Evolutionary conservation across 768 basidiomycete genomes (phyloP), one percentile per base, ranked within the genome.

Genomic region (Aureoboletus auriporus): DNA sequence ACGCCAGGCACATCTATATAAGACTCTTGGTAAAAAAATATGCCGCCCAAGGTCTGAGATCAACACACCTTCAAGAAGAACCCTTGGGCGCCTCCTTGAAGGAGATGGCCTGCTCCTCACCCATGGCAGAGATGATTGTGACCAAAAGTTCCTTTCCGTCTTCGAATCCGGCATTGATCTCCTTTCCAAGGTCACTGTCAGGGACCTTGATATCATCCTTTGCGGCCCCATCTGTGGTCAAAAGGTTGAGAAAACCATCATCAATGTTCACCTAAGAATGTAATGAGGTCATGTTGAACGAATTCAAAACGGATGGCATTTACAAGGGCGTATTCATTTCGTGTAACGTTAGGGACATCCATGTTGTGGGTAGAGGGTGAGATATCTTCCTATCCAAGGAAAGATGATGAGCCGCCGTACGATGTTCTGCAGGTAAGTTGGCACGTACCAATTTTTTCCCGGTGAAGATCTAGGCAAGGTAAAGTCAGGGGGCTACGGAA

Each of bases 321-420:
- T 67, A 92, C 89, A 65, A 99, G 85, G 63, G 86, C 79, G 79
- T 84, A 98, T 83, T 99, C 96, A 52, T 74, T 78, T 69, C 95
- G 89, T 42, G 27, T 53, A 67, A 99, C 93, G 74, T 96, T 89
- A 70, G 95, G 95, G 63, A 96, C 95, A 60, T 97, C 94, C 91
- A 99, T 93, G 79, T 99, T 99, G 82, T 99, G 96, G 69, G 95
- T 99, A 66, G 93, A 95, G 62, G 92, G 92, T 60, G 69, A 90
- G 70, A 93, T 89, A 79, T 91, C 90, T 82, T 93, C 90, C 88
- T 91, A 67, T 72, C 53, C 33, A 34, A 16, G 36, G 2, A 28
- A 50, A 47, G 28, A 55, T 44, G 16, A 45, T 54, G 14, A 42
- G 52, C 50, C n/a, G 28, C 16, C 11, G 8, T 11, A 28, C 10